Evolutionary conservation across 306 rosid genomes (phyloP), one percentile per base, ranked within the genome.

Genomic region (Cyamopsis tetragonoloba): DNA sequence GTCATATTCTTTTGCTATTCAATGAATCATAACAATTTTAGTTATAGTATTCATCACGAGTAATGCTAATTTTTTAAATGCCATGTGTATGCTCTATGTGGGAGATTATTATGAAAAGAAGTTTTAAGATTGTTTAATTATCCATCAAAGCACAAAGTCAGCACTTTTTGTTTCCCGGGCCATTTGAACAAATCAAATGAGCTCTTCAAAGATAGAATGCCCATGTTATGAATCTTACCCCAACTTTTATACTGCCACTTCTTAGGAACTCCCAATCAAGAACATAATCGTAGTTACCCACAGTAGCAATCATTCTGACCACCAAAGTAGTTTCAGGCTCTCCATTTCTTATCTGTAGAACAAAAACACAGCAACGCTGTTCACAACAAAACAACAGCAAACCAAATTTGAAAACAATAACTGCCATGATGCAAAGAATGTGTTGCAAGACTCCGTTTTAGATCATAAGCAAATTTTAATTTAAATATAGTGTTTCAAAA

Each of bases 241-340:
- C 96, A 74, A 89, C 87, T 82, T 87, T 87, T 43, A 92, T 89
- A 50, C 82, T 74, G 15, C 98, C 98, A 79, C 85, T 87, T 50
- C 41, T 56, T 11, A 72, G 73, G 70, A 92, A 92, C 64, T 89
- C 98, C 98, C 98, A 92, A 54, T 92, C 98, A 74, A 92, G 92
- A 73, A 92, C 68, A 80, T 92, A 92, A 63, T 92, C 98, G 20
- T 92, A 89, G 74, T 92, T 92, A 8, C 98, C 98, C 38, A 89
- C 96, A 24, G 83, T 85, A 23, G 98, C 96, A 70, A 89, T 68
- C 98, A 92, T 89, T 61, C 98, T 83, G 20, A 87, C 89, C 35
- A 92, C 96, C 90, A 92, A 85, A 60, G 60, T 83, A 18, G 50
- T 53, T 49, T 84, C 92, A 4, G 71, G 62, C 51, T 87, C 79